Evolutionary conservation across 108 stramenopile species (phyloP).

Genomic region (Pelagomonas calceolata): DNA sequence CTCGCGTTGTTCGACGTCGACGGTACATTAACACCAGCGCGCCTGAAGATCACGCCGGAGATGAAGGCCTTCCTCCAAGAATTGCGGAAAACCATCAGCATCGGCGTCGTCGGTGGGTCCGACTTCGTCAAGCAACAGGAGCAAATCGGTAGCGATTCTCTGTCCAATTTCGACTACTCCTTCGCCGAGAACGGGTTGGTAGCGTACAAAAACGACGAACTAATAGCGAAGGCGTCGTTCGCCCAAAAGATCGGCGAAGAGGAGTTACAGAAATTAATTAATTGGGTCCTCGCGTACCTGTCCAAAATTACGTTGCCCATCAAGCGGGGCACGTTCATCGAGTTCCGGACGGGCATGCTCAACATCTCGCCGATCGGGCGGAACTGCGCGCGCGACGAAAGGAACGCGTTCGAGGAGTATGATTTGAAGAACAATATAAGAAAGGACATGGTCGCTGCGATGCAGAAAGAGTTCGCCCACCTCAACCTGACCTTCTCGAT

Average conservation of each 20-base stretch:
- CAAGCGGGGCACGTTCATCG: constrained; percentile 94
- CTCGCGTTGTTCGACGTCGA: constrained; percentile 98
- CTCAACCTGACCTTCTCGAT: neutral
- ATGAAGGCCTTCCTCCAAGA: constrained; percentile 76
- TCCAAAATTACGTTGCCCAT: constrained; percentile 2
- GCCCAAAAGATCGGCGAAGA: neutral
- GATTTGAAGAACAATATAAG: constrained; percentile 47
- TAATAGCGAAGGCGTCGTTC: constrained; percentile 24
- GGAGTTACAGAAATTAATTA: constrained; percentile 86
- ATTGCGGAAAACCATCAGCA: constrained; percentile 76
- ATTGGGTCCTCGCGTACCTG: constrained; percentile 63
- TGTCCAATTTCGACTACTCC: constrained; percentile 80
- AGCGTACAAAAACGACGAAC: constrained; percentile 73
- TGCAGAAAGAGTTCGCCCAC: constrained; percentile 32
- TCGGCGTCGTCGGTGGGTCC: constrained; percentile 97
- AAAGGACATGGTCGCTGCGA: constrained; percentile 34
- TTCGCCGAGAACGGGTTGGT: constrained; percentile 98
- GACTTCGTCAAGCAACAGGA: constrained; percentile 97
- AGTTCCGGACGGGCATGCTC: constrained; percentile 97
- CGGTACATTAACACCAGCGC: constrained; percentile 93
- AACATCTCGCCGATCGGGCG: constrained; percentile 97
- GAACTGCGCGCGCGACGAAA: constrained; percentile 92
- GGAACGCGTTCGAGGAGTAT: constrained; percentile 92
- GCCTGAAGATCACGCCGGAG: constrained; percentile 73
- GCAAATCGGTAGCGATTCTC: constrained; percentile 83